Evolutionary conservation across 148 eudicot genomes (phyloP).

Genomic region (Polygonum maritimum): DNA sequence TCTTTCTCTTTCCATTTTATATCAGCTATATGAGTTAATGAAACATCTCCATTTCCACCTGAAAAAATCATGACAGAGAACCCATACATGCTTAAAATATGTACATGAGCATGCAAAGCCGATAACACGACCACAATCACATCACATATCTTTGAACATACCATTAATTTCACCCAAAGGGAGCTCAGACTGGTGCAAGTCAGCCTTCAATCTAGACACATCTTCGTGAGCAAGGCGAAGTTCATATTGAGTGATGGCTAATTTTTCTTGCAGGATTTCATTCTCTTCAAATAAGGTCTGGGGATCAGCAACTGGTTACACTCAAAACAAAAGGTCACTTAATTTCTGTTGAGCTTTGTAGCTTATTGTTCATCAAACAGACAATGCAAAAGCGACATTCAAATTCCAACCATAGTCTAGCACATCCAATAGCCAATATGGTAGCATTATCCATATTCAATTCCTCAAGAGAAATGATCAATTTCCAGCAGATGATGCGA

Average conservation of each 20-base stretch:
- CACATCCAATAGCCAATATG: too few relatives aligned
- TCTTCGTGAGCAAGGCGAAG: conserved; percentile 95
- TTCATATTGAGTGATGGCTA: conserved; percentile 80
- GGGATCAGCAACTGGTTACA: conserved; percentile 74
- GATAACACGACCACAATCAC: too few relatives aligned
- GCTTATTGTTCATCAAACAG: too few relatives aligned
- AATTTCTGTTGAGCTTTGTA: too few relatives aligned
- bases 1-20: conserved; percentile 43
- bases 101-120: too few relatives aligned
- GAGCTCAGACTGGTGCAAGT: conserved; percentile 48
- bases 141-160: conserved; percentile 18
- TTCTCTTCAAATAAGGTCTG: conserved; percentile 91
- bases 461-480: background rate
- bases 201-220: conserved; percentile 49
- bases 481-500: background rate
- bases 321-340: background rate
- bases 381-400: too few relatives aligned
- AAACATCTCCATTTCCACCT: conserved; percentile 41
- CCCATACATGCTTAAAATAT: too few relatives aligned
- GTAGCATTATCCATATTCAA: too few relatives aligned
- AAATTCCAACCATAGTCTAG: background rate
- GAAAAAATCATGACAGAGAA: background rate
- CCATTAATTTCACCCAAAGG: conserved; percentile 35
- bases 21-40: conserved; percentile 30
- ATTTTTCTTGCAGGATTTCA: conserved; percentile 75